A percentile compares a stretch with the other conserved stretches of the same genome.
Evolutionary conservation across 805 yeast species (phyloP).

Genomic region (Candida sanyiensis): DNA sequence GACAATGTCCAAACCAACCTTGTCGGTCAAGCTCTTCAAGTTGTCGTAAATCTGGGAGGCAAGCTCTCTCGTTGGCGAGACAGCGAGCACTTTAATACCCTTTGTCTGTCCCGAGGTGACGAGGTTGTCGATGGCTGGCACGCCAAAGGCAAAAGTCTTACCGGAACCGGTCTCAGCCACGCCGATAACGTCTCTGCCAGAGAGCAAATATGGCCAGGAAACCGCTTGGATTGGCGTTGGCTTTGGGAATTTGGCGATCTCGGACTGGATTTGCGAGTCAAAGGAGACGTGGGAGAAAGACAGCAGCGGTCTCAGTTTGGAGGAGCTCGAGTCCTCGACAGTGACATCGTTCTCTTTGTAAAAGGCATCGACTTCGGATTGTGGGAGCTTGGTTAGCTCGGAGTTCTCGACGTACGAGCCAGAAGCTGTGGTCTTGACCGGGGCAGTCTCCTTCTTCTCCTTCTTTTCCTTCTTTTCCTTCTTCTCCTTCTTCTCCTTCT

Average conservation of each 20-base stretch:
- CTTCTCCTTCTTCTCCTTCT: constrained; percentile 20
- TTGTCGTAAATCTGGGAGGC: constrained; percentile 93
- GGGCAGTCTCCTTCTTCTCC: constrained; percentile 26
- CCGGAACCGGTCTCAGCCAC: constrained; percentile 99
- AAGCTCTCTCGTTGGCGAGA: constrained; percentile 96
- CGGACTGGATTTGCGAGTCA: constrained; percentile 50
- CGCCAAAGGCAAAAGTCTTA: constrained; percentile 94
- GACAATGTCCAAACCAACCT: constrained; percentile 60
- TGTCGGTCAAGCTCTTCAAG: constrained; percentile 55
- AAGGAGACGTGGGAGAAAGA: constrained; percentile 58
- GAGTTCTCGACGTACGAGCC: constrained; percentile 33
- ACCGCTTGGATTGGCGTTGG: constrained; percentile 96
- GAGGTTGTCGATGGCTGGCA: constrained; percentile 85
- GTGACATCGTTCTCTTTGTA: constrained; percentile 68
- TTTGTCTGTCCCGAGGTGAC: constrained; percentile 28
- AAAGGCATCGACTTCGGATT: constrained; percentile 56
- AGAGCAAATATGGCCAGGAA: constrained; percentile 86
- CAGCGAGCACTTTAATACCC: constrained; percentile 70
- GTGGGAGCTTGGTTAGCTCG: constrained; percentile 37
- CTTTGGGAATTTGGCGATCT: constrained; percentile 66
- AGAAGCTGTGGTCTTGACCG: constrained; percentile 5
- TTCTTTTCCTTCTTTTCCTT: constrained; percentile 21
- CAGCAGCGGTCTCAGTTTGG: constrained; percentile 61
- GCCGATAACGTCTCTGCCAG: constrained; percentile 84
- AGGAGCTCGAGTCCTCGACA: constrained; percentile 58